Base-by-base conservation (phyloP, 805 yeast genomes). In the Naumovozyma castellii region DNA sequence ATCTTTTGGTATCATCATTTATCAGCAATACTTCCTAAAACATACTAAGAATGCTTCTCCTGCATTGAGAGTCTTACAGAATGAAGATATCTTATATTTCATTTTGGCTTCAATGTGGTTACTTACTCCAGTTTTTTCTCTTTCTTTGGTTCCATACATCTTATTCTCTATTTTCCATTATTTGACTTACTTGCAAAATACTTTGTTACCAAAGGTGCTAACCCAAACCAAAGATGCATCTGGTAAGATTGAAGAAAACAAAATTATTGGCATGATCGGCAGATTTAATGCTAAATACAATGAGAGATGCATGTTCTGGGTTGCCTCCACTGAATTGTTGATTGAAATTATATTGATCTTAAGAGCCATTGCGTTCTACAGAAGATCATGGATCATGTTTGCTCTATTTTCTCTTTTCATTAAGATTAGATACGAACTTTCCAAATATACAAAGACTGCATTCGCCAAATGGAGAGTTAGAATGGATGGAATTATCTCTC, bases 161-260 rank as follows among this genome's bases (percentile, higher is more conserved):
- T 66, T 84, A 41, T 88, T 82, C 61, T 80, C 96, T 5, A 56
- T 78, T 15, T 87, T 90, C 75, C 97, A 88, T 59, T 78, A 76
- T 9, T 66, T 87, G 53, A 78, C 81, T 15, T 90, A 84, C 65
- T 47, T 73, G 40, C 76, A 81, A 50, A 69, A 76, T 32, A 72
- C 70, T 47, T 48, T 90, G 41, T 66, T 88, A 38, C 95, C 97
- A 31, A 66, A 75, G 4, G 62, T 77, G 18, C 50, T 56, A 5
- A 44, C 45, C 15, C 33, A 51, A 16, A 48, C 43, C 15, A 29
- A 9, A 5, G 27, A 22, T 22, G 27, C 6, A 22, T 22, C 27
- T 10, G 27, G 27, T 22, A 22, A 22, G 10, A 10, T 6, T 6
- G 41, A 45, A n/a, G 52, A 50, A 32, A 52, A 48, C 20, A 50